A percentile compares a stretch with the other conserved stretches of the same genome.
Evolutionary conservation across 2,329 filamentous ascomycete species (phyloP).

Genomic region (Xylaria hypoxylon): DNA sequence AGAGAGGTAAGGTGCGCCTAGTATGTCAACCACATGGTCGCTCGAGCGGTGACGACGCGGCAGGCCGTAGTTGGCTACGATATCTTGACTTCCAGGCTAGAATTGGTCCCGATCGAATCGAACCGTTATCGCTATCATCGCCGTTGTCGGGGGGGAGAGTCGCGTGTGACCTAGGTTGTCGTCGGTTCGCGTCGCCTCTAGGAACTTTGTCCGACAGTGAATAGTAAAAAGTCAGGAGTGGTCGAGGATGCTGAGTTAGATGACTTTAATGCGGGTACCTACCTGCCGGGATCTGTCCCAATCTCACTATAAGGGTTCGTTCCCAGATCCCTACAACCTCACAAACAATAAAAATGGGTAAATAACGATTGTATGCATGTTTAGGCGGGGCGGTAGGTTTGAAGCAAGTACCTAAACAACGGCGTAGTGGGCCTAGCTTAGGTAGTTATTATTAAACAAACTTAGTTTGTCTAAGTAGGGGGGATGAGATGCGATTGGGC

Average conservation of each 20-base stretch:
- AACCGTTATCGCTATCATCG: constrained; percentile 4
- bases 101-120: constrained; percentile 8
- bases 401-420: neutral
- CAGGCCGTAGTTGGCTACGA: constrained; percentile 14
- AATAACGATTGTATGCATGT: constrained; percentile 21
- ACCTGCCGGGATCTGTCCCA: constrained; percentile 27
- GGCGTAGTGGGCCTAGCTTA: constrained; percentile 8
- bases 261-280: constrained; percentile 29
- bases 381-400: constrained; percentile 27
- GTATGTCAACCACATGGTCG: constrained; percentile 27
- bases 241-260: constrained; percentile 20
- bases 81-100: constrained; percentile 2
- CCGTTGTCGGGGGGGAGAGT: constrained; percentile 4
- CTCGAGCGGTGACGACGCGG: constrained; percentile 20
- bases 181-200: constrained; percentile 17
- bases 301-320: constrained; percentile 1
- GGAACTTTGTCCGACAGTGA: constrained; percentile 14
- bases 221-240: constrained; percentile 22
- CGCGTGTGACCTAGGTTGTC: constrained; percentile 11
- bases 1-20: constrained; percentile 29
- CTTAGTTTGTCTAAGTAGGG: neutral
- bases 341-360: constrained; percentile 24
- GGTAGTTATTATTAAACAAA: constrained; percentile 3
- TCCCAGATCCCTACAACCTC: constrained; percentile 27
- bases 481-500: neutral